These are phyloP conservation scores for Trypanosomatidae sp. DNA, from an alignment of 208 protist genomes.

Conservation along the genomic window DNA sequence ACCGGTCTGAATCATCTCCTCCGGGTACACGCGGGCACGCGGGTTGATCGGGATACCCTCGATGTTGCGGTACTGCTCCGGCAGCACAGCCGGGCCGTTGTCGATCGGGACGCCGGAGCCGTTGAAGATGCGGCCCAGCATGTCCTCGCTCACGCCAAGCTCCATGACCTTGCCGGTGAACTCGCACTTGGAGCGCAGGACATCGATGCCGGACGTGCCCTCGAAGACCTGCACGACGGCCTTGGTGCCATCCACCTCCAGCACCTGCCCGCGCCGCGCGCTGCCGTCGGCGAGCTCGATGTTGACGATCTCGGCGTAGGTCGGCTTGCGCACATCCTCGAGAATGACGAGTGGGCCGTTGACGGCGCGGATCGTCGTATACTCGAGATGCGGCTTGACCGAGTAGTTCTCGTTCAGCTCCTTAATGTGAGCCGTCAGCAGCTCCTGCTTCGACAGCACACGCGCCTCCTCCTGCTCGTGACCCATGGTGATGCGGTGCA, in stretches of 20 bases:
- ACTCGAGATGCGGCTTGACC: conserved; percentile 94
- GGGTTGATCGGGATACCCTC: conserved; percentile 99
- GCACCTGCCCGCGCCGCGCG: conserved; percentile 96
- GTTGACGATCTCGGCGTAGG: conserved; percentile 99
- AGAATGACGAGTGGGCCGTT: conserved; percentile 99
- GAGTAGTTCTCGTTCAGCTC: conserved; percentile 68
- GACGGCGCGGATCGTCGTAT: conserved; percentile 98
- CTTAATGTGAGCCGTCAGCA: conserved; percentile 73
- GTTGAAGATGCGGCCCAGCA: conserved; percentile 99
- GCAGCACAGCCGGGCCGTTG: conserved; percentile 96
- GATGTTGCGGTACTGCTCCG: conserved; percentile 99
- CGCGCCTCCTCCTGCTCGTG: conserved; percentile 49
- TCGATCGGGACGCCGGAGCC: conserved; percentile 99
- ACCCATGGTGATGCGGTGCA: too few species aligned
- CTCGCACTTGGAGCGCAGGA: conserved; percentile 95
- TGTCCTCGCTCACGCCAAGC: conserved; percentile 99
- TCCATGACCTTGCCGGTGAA: conserved; percentile 99
- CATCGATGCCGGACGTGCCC: conserved; percentile 99
- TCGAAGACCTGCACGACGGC: conserved; percentile 99
- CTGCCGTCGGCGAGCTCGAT: conserved; percentile 98
- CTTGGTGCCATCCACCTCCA: conserved; percentile 98
- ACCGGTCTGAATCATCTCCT: conserved; percentile 99
- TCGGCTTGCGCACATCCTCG: conserved; percentile 98
- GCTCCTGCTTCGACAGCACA: conserved; percentile 87
- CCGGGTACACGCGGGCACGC: conserved; percentile 98